A percentile compares a stretch with the other conserved stretches of the same genome.
phyloP scores from a whole-genome alignment of 129 eudicot species.

The Cynara cardunculus region DNA sequence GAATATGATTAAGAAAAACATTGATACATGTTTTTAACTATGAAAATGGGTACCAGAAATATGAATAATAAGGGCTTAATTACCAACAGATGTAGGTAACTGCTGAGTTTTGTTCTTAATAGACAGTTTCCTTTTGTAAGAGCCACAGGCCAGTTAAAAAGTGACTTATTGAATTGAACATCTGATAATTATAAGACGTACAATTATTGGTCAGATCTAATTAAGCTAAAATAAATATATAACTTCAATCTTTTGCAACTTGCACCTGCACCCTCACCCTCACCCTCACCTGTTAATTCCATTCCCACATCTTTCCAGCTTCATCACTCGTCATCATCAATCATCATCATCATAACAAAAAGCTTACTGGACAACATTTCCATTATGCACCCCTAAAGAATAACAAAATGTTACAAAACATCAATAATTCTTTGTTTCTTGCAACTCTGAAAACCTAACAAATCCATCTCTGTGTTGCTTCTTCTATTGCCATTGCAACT shows the following conservation, averaged over 20 bases:
- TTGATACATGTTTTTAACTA: neutral
- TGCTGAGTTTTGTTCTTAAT: neutral
- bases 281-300: neutral
- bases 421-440: slow-evolving; percentile 66
- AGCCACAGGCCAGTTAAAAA: neutral
- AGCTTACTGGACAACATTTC: neutral
- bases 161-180: neutral
- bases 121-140: neutral
- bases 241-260: slow-evolving; percentile 14
- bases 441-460: slow-evolving; percentile 43
- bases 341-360: neutral
- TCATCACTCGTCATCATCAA: slow-evolving; percentile 9
- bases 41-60: too few relatives aligned
- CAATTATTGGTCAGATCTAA: neutral
- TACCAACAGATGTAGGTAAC: too few relatives aligned
- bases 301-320: slow-evolving; percentile 19
- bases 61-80: neutral
- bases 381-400: slow-evolving; percentile 5
- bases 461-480: slow-evolving; percentile 41
- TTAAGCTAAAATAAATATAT: neutral
- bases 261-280: slow-evolving; percentile 3
- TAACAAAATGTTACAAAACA: slow-evolving; percentile 42
- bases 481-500: slow-evolving; percentile 49
- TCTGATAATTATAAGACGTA: neutral
- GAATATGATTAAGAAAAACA: neutral